Conservation (phyloP, 2,329 filamentous ascomycete species). For the Aspergillus sp. region DNA sequence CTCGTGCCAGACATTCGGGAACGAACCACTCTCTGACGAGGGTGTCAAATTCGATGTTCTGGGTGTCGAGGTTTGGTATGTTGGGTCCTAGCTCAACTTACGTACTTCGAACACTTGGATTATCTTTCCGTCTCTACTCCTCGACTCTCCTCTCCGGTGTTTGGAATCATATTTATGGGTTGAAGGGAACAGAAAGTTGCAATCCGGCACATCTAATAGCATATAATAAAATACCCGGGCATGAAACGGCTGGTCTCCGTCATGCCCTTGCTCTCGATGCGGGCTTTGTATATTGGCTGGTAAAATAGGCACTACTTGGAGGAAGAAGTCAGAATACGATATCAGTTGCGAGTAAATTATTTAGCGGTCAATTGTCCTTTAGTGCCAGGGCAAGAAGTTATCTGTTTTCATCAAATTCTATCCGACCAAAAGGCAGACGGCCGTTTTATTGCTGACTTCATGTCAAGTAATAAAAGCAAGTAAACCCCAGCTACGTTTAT, state of each 20-base stretch:
- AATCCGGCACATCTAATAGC: background rate
- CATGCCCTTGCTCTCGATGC: constrained; percentile 2
- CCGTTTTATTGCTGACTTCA: too few species aligned
- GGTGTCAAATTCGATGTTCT: constrained; percentile 88
- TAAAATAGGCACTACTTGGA: background rate
- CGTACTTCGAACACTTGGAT: background rate
- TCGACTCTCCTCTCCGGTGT: background rate
- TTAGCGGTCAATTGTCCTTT: too few species aligned
- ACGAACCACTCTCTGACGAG: constrained; percentile 89
- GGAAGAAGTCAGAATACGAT: too few species aligned
- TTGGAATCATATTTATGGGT: background rate
- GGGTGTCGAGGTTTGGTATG: constrained; percentile 90
- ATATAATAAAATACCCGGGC: constrained; percentile 13
- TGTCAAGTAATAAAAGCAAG: too few species aligned
- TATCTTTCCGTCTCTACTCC: background rate
- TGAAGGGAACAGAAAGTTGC: background rate
- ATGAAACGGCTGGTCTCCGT: constrained; percentile 12
- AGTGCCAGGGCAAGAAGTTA: too few species aligned
- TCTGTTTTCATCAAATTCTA: too few species aligned
- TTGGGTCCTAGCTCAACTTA: constrained; percentile 53
- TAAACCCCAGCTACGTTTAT: too few species aligned
- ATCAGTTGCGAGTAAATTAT: too few species aligned
- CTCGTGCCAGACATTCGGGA: constrained; percentile 86
- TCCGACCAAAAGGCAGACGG: too few species aligned
- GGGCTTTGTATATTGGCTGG: background rate